Evolutionary conservation across 306 rosid genomes (phyloP).

Genomic region (Luffa acutangula): DNA sequence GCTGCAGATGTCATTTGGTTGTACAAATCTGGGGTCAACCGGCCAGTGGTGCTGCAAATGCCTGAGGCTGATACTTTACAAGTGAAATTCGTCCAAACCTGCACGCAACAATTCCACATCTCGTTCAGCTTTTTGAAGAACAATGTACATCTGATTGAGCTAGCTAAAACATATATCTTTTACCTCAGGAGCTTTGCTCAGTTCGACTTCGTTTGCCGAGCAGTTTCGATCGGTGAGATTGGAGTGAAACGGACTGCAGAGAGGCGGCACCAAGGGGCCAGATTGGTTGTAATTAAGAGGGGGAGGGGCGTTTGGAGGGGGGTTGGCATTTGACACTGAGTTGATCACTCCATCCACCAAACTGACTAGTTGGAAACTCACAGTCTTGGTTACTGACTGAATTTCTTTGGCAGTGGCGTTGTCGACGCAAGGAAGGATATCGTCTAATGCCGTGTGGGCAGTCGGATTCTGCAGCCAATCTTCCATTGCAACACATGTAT

Average conservation of each 20-base stretch:
- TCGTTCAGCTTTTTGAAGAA: not conserved
- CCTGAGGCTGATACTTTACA: constrained; percentile 33
- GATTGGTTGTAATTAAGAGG: constrained; percentile 53
- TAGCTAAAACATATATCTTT: not conserved
- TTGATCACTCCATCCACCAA: constrained; percentile 13
- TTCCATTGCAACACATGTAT: constrained; percentile 75
- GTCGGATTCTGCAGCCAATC: constrained; percentile 73
- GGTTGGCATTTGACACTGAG: constrained; percentile 14
- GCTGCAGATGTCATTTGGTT: constrained; percentile 31
- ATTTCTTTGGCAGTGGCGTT: constrained; percentile 11
- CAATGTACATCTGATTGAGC: not conserved
- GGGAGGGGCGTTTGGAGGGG: constrained; percentile 3
- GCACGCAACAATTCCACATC: constrained; percentile 12
- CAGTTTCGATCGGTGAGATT: constrained; percentile 32
- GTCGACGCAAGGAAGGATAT: constrained; percentile 14
- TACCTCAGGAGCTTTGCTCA: constrained; percentile 36
- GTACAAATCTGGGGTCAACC: constrained; percentile 42
- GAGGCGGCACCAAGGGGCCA: constrained; percentile 41
- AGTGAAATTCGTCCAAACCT: constrained; percentile 61
- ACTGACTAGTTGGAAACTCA: constrained; percentile 1
- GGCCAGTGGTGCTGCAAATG: constrained; percentile 30
- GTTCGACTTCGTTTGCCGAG: constrained; percentile 30
- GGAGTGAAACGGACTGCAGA: constrained; percentile 51
- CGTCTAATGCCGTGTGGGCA: constrained; percentile 17
- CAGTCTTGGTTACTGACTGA: constrained; percentile 3